Percentiles rank a stretch among this genome's conserved stretches.
These are phyloP conservation scores for Babesia bovis DNA, from an alignment of 169 alveolate genomes.

Conservation along the genomic window DNA sequence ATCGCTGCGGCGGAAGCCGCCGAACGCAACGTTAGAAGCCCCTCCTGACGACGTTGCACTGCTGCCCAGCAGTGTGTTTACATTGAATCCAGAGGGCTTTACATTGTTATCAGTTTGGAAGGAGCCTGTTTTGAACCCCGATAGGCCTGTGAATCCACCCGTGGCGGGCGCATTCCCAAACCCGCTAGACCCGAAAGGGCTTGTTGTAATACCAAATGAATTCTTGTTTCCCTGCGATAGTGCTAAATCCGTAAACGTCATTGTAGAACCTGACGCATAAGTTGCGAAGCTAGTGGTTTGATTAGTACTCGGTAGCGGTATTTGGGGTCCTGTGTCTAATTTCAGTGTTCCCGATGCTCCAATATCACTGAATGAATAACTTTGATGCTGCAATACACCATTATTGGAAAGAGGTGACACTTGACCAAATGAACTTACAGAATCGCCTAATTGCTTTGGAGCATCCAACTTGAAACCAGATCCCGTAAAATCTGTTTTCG, in stretches of 20 bases:
- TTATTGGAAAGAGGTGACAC: not conserved
- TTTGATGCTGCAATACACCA: constrained; percentile 14
- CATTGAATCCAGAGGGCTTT: no score
- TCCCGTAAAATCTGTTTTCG: no score
- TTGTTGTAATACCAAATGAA: not conserved
- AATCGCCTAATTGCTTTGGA: no score
- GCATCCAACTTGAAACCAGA: no score
- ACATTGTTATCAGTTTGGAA: no score
- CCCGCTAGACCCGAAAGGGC: not conserved
- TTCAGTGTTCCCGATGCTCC: not conserved
- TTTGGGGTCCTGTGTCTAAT: not conserved
- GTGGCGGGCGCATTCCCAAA: not conserved
- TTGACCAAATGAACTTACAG: no score
- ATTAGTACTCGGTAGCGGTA: not conserved
- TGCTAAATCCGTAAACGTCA: constrained; percentile 24
- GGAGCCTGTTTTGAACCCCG: constrained; percentile 11
- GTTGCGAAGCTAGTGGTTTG: constrained; percentile 16
- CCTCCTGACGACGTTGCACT: no score
- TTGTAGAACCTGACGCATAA: not conserved
- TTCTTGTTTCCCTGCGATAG: not conserved
- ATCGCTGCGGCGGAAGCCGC: no score
- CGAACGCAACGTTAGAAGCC: no score
- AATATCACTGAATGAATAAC: constrained; percentile 2
- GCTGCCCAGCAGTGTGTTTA: no score
- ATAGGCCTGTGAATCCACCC: constrained; percentile 15